Conservation (phyloP, 176 grass and related monocot species). For the Calamus simplicifolius region DNA sequence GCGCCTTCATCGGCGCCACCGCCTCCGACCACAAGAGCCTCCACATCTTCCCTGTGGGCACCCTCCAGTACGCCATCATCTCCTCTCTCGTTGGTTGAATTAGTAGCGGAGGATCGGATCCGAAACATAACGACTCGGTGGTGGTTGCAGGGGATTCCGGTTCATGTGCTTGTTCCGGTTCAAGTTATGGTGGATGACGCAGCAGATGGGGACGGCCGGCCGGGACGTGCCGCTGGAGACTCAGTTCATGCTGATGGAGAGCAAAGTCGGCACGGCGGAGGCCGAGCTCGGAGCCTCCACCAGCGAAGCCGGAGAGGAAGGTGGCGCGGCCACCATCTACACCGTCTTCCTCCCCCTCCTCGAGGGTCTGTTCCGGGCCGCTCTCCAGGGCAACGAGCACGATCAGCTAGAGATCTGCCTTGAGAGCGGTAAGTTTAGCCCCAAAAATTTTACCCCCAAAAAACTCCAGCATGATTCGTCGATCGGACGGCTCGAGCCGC, state of each 20-base stretch:
- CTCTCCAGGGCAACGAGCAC: constrained; percentile 55
- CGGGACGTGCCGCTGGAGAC: constrained; percentile 77
- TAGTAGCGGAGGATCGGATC: too few relatives aligned
- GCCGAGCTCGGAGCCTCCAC: too few relatives aligned
- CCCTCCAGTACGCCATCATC: constrained; percentile 33
- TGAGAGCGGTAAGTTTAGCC: constrained; percentile 58
- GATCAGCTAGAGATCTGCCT: constrained; percentile 65
- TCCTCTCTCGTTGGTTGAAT: too few relatives aligned
- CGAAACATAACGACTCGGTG: too few relatives aligned
- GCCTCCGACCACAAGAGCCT: constrained; percentile 48
- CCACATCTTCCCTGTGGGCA: constrained; percentile 68
- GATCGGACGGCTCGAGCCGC: too few relatives aligned
- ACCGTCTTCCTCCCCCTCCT: constrained; percentile 71
- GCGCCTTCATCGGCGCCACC: constrained; percentile 54
- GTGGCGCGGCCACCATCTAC: constrained; percentile 25
- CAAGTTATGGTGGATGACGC: constrained; percentile 85
- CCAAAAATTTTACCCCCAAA: too few relatives aligned
- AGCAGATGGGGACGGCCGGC: constrained; percentile 50
- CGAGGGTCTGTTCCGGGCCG: constrained; percentile 65
- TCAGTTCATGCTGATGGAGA: constrained; percentile 85
- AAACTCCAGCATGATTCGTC: too few relatives aligned
- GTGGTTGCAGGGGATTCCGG: constrained; percentile 33
- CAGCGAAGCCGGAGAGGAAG: not conserved
- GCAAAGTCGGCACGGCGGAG: constrained; percentile 12
- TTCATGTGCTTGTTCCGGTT: constrained; percentile 74